Evolutionary conservation across 495 filamentous ascomycete species (phyloP), one percentile per base, ranked within the genome.

Genomic region (Mycothermus thermophilus): DNA sequence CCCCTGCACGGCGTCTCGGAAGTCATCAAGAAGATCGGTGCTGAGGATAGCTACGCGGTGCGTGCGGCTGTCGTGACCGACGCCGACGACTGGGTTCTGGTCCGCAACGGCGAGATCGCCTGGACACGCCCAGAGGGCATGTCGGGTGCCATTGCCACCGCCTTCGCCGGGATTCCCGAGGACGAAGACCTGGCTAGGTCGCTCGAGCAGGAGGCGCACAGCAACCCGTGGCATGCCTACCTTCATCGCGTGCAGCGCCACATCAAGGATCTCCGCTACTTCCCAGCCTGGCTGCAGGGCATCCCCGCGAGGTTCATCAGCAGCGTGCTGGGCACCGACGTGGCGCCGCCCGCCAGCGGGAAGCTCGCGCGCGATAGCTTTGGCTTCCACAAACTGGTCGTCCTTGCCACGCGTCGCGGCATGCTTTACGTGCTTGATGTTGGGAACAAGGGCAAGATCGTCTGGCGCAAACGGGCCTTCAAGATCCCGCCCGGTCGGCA

Each of bases 81-180:
- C 15, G 54, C 57, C 1, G 85, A 92, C 14, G 79, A 93, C 35
- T 94, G 84, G 79, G 63, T 77, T 18, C 65, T 94, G 27, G 66
- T 93, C 24, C 75, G 79, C 31, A 93, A 93, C 47, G 83, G 88
- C 17, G 79, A 80, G 18, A 37, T 69, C 6, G 71, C 71, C 15
- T 99, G 90, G 90, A 69, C 71, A 22, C 77, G 88, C 20, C 69
- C 72, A 19, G 90, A 99, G 63, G 79, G 75, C 6, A 60, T 99
- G 40, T 72, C 80, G 6, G 77, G 79, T 32, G 74, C 73, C 11
- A 63, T 82, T 22, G 79, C 80, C 32, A 85, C 86, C 25, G 69
- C 67, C 8, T 95, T 82, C 69, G 83, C 77, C 4, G 82, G 87
- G 30, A 66, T 77, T 19, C 77, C 79, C 21, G 65, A 69, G 34